A percentile compares a stretch with the other conserved stretches of the same genome.
These are phyloP conservation scores for Neoboletus subvelutipes DNA, from an alignment of 768 basidiomycete species.

Conservation along the genomic window DNA sequence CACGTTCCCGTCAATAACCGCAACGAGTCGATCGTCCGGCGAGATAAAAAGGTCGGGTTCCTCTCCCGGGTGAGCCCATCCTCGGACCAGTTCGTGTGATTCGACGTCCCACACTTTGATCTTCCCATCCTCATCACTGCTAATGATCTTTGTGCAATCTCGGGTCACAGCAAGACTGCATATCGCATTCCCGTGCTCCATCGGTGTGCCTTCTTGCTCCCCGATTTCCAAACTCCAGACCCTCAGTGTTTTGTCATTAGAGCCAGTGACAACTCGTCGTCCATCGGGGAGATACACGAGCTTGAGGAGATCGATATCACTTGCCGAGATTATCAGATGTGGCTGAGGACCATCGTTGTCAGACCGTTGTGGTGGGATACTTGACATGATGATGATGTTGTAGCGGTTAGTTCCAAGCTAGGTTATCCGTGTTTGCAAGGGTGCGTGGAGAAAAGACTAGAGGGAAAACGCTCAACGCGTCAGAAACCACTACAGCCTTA, in stretches of 20 bases:
- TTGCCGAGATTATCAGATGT: neutral
- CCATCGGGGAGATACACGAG: slow-evolving; percentile 2
- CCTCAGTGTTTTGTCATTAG: no score
- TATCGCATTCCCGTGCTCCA: neutral
- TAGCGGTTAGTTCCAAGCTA: neutral
- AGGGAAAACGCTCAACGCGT: no score
- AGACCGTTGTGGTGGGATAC: neutral
- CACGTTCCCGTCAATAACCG: no score
- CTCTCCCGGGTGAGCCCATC: no score
- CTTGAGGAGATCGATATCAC: neutral
- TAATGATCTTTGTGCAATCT: neutral
- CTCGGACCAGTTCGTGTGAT: neutral
- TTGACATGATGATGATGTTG: neutral
- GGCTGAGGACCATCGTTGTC: neutral
- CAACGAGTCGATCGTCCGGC: no score
- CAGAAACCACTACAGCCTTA: no score
- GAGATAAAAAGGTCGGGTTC: no score
- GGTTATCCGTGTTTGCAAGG: no score
- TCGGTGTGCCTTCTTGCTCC: neutral
- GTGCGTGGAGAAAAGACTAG: no score
- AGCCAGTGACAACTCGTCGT: slow-evolving; percentile 1
- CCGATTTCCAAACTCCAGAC: neutral
- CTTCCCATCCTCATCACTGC: neutral
- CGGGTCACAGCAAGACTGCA: neutral
- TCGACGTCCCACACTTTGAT: slow-evolving; percentile 6